Percentiles rank a stretch among this genome's conserved stretches.
Evolutionary conservation across 352 stramenopile genomes (phyloP).

Genomic region (Blastocystis hominis): DNA sequence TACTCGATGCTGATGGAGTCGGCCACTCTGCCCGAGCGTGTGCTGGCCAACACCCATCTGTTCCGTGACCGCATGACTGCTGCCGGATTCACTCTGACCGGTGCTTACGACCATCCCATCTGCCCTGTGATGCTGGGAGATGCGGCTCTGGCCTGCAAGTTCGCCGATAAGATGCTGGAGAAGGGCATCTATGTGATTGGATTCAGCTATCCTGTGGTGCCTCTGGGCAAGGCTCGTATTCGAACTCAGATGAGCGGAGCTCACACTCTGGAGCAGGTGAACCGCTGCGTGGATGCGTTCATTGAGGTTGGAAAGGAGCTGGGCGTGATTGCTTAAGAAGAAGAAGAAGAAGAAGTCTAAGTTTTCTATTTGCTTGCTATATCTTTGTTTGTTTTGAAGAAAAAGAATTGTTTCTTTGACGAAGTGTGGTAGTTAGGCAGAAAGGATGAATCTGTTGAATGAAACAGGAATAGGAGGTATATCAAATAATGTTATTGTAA

Average conservation of each 20-base stretch:
- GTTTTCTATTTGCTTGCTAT: too few relatives aligned
- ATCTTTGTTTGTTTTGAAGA: neutral
- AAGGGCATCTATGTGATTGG: constrained; percentile 84
- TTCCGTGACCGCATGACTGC: constrained; percentile 80
- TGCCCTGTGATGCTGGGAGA: constrained; percentile 81
- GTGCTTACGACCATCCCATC: constrained; percentile 74
- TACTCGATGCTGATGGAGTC: constrained; percentile 79
- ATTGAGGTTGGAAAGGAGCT: constrained; percentile 75
- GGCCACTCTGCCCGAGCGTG: constrained; percentile 71
- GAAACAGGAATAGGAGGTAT: too few relatives aligned
- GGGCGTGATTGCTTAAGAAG: constrained; percentile 60
- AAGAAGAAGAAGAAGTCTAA: neutral
- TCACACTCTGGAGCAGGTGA: constrained; percentile 79
- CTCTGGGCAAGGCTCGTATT: constrained; percentile 79
- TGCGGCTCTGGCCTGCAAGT: constrained; percentile 73
- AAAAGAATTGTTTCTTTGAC: too few relatives aligned
- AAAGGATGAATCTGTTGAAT: too few relatives aligned
- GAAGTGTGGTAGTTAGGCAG: too few relatives aligned
- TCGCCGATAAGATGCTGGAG: constrained; percentile 81
- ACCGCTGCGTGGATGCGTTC: constrained; percentile 80
- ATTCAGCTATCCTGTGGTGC: constrained; percentile 83
- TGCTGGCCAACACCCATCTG: constrained; percentile 76
- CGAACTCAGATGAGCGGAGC: constrained; percentile 79
- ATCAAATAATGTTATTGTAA: too few relatives aligned
- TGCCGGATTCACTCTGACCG: constrained; percentile 78